Base-by-base conservation (phyloP, 202 grass and related monocot genomes). In the Panicum virgatum region DNA sequence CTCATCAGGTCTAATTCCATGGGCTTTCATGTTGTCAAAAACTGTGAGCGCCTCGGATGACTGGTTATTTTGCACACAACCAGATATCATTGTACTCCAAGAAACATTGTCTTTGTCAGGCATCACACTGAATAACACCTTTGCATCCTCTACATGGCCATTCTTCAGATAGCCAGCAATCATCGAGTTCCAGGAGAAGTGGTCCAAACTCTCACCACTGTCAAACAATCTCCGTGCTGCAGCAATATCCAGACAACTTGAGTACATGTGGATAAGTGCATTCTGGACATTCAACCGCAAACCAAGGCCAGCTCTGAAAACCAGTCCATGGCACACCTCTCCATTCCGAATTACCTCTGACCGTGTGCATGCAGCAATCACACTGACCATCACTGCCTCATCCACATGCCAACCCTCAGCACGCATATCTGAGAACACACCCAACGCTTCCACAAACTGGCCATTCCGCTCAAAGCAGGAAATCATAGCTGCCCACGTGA, bases 131-230 rank as follows among this genome's bases (percentile, higher is more conserved):
- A 93, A 94, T 32, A 98, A 72, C n/a, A 20, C 64, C 59, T 87
- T 91, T 48, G 90, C 95, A 64, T 95, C 84, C 76, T 84, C 34
- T 12, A 91, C 62, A 51, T 19, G 45, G 9, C 88, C 90, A 79
- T 86, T 89, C 89, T 93, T 94, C 37, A 88, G 78, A 83, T 94
- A 94, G 62, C 95, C 79, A 72, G 44, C 61, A 30, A 98, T 82
- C 86, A 98, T 92, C 2, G 92, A 94, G 82, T 94, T 97, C 90
- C 92, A 98, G 43, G 92, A 93, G 65, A 93, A 90, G 29, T 86
- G 86, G 75, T 98, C 88, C 82, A 89, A 84, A 73, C 68, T 84
- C 30, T 81, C 20, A 53, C 82, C 83, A 3, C 50, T 73, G 81
- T 89, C 62, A 65, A 98, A 98, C 64, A 98, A 79, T 80, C 80